These are phyloP conservation scores for Barbatosphaeria neglecta DNA, from an alignment of 495 filamentous ascomycete genomes.

Conservation along the genomic window DNA sequence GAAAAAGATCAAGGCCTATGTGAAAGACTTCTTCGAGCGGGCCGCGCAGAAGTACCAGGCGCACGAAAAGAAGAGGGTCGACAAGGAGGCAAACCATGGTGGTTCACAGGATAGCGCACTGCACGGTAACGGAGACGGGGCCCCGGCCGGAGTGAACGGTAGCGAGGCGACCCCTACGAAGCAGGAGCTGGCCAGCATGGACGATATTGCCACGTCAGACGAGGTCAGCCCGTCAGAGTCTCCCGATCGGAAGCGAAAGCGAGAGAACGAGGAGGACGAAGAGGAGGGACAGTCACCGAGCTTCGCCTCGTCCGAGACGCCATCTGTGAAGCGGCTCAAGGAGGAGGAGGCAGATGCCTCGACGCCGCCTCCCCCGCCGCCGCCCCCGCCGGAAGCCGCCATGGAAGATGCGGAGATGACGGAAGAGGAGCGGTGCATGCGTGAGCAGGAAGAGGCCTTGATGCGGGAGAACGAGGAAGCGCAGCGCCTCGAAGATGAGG, in stretches of 20 bases:
- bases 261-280: slow-evolving; percentile 28
- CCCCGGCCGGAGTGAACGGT: slow-evolving; percentile 8
- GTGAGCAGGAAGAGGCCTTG: slow-evolving; percentile 29
- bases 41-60: slow-evolving; percentile 62
- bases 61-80: slow-evolving; percentile 53
- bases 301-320: slow-evolving; percentile 29
- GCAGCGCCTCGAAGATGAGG: slow-evolving; percentile 29
- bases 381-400: slow-evolving; percentile 17
- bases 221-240: slow-evolving; percentile 22
- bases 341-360: slow-evolving; percentile 29
- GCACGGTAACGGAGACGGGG: too few species aligned
- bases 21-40: slow-evolving; percentile 76
- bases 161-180: slow-evolving; percentile 18
- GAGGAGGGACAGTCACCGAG: slow-evolving; percentile 13
- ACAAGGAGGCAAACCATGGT: slow-evolving; percentile 14
- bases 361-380: slow-evolving; percentile 32
- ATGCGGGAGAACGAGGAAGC: slow-evolving; percentile 30
- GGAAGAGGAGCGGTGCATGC: slow-evolving; percentile 25
- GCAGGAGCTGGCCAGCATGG: slow-evolving; percentile 6
- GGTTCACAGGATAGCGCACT: too few species aligned
- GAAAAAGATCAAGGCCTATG: slow-evolving; percentile 68
- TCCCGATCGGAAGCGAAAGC: slow-evolving; percentile 51
- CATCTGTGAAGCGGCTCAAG: slow-evolving; percentile 36
- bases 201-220: slow-evolving; percentile 23
- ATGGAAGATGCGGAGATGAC: slow-evolving; percentile 15